phyloP scores from a whole-genome alignment of 1,139 yeast genomes.

The Meyerozyma athensensis region DNA sequence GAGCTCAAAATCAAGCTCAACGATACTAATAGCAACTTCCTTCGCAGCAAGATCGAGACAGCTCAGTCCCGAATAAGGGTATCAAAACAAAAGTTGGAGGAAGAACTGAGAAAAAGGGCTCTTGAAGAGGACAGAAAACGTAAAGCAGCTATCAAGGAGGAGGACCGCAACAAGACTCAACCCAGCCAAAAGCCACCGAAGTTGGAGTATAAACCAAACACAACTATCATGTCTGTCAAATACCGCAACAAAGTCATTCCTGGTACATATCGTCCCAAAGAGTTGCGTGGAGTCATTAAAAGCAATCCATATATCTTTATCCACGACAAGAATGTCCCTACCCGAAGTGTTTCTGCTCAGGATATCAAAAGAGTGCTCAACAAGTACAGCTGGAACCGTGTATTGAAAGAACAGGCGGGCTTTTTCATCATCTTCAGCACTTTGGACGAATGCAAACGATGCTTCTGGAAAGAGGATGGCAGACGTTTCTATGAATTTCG shows the following conservation, averaged over 20 bases:
- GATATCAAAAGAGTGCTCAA: slow-evolving; percentile 51
- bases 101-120: slow-evolving; percentile 22
- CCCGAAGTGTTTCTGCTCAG: slow-evolving; percentile 44
- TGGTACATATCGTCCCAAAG: slow-evolving; percentile 41
- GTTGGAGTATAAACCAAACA: slow-evolving; percentile 20
- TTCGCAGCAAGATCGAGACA: slow-evolving; percentile 25
- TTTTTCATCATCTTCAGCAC: slow-evolving; percentile 68
- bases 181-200: slow-evolving; percentile 2
- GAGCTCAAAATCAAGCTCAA: slow-evolving; percentile 34
- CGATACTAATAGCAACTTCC: slow-evolving; percentile 29
- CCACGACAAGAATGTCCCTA: slow-evolving; percentile 49
- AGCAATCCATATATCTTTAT: slow-evolving; percentile 56
- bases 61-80: slow-evolving; percentile 30
- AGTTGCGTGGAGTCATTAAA: slow-evolving; percentile 43
- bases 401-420: slow-evolving; percentile 60
- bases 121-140: slow-evolving; percentile 6
- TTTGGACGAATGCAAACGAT: slow-evolving; percentile 57
- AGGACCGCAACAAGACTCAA: slow-evolving; percentile 8
- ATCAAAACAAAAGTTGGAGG: slow-evolving; percentile 23
- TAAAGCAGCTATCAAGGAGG: slow-evolving; percentile 3
- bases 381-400: slow-evolving; percentile 61
- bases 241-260: slow-evolving; percentile 27
- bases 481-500: slow-evolving; percentile 44
- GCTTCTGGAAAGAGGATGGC: slow-evolving; percentile 68
- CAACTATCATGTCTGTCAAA: slow-evolving; percentile 33